Evolutionary conservation across 352 stramenopile species (phyloP).

Genomic region (Halophytophthora batemanensis): DNA sequence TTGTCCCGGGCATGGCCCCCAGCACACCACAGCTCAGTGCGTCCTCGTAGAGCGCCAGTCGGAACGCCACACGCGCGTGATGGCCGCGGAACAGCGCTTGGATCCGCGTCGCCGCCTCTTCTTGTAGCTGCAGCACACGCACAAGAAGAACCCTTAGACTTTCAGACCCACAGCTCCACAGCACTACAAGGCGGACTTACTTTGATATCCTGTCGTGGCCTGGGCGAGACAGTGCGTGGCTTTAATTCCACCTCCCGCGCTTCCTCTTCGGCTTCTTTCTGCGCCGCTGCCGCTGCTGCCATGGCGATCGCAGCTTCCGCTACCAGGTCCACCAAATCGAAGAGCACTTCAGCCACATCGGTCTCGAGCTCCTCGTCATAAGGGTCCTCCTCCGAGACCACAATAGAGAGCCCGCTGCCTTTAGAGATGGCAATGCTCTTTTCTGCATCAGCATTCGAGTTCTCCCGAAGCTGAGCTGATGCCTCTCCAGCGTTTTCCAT

Average conservation of each 20-base stretch:
- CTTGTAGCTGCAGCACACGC: conserved; percentile 1
- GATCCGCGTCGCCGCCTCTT: conserved; percentile 32
- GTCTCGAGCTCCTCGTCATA: conserved; percentile 29
- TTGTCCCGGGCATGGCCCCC: conserved; percentile 64
- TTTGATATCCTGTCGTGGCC: conserved; percentile 1
- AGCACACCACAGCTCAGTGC: conserved; percentile 60
- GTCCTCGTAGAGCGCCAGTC: conserved; percentile 61
- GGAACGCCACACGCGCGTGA: conserved; percentile 45
- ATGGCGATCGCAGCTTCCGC: conserved; percentile 5
- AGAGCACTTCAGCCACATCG: conserved; percentile 43
- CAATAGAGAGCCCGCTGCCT: neutral
- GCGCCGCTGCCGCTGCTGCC: too few species aligned
- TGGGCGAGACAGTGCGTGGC: conserved; percentile 13
- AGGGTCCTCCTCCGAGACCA: neutral
- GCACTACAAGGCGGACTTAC: too few species aligned
- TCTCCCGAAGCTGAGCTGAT: neutral
- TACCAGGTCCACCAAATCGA: conserved; percentile 36
- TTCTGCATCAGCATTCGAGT: neutral
- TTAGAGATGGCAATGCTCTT: neutral
- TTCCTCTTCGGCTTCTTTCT: conserved; percentile 4
- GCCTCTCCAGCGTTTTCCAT: neutral
- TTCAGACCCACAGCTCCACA: neutral
- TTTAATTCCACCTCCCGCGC: conserved; percentile 5
- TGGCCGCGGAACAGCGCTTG: conserved; percentile 61
- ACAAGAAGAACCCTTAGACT: neutral